phyloP scores from a whole-genome alignment of 1,139 yeast genomes.

The Hemisphaericaspora xylanilytica region DNA sequence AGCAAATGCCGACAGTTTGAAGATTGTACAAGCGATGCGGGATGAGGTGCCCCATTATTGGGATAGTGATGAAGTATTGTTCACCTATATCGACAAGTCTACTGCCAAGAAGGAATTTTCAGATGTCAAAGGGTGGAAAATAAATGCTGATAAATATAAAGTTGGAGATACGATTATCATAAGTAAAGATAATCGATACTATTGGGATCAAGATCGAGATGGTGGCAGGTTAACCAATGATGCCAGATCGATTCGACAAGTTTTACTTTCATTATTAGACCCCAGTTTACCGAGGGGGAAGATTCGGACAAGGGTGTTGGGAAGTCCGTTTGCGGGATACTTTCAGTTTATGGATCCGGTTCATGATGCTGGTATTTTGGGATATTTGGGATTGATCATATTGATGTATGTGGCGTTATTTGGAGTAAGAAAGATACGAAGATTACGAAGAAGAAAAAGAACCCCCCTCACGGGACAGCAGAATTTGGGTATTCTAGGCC shows the following conservation, averaged over 20 bases:
- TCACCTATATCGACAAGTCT: slow-evolving; percentile 54
- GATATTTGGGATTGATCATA: slow-evolving; percentile 33
- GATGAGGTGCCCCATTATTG: slow-evolving; percentile 47
- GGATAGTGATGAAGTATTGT: slow-evolving; percentile 41
- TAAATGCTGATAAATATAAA: slow-evolving; percentile 29
- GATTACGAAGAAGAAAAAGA: slow-evolving; percentile 6
- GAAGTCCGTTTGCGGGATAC: slow-evolving; percentile 42
- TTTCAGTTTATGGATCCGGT: slow-evolving; percentile 44
- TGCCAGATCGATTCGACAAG: slow-evolving; percentile 26
- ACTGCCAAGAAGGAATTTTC: slow-evolving; percentile 29
- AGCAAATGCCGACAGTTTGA: slow-evolving; percentile 37
- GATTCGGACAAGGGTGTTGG: slow-evolving; percentile 29
- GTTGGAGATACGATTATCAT: slow-evolving; percentile 45
- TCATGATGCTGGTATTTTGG: slow-evolving; percentile 45
- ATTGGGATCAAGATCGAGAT: slow-evolving; percentile 32
- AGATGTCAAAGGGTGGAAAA: slow-evolving; percentile 40
- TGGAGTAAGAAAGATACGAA: slow-evolving; percentile 7
- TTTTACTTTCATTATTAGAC: slow-evolving; percentile 35
- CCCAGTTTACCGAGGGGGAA: slow-evolving; percentile 18
- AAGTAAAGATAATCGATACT: slow-evolving; percentile 29
- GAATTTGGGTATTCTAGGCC: slow-evolving; percentile 22
- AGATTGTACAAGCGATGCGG: slow-evolving; percentile 48
- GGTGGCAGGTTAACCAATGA: slow-evolving; percentile 31
- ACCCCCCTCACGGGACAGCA: slow-evolving; percentile 9
- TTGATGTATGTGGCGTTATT: slow-evolving; percentile 11